These are phyloP conservation scores for Penicillium sp. DNA, from an alignment of 2,329 filamentous ascomycete genomes.

Conservation along the genomic window DNA sequence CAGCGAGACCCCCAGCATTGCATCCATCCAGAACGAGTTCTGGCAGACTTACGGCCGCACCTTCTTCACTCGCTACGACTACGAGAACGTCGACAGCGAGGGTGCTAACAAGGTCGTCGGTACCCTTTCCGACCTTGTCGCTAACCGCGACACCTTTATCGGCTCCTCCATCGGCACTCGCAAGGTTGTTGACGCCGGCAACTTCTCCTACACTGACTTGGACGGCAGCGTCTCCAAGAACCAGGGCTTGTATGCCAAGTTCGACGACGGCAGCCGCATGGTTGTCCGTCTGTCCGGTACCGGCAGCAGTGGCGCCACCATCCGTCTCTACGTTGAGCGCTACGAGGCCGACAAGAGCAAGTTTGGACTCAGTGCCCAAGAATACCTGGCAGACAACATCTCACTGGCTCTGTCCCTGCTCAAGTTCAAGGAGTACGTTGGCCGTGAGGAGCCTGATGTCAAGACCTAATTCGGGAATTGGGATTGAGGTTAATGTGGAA, in stretches of 20 bases:
- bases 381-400: slow-evolving; percentile 90
- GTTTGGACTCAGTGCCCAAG: slow-evolving; percentile 82
- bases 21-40: slow-evolving; percentile 95
- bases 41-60: slow-evolving; percentile 95
- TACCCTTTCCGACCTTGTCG: slow-evolving; percentile 76
- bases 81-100: slow-evolving; percentile 89
- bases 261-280: slow-evolving; percentile 91
- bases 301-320: slow-evolving; percentile 91
- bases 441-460: slow-evolving; percentile 90
- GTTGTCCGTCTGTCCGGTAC: slow-evolving; percentile 95
- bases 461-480: slow-evolving; percentile 68
- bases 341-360: slow-evolving; percentile 79
- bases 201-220: slow-evolving; percentile 99
- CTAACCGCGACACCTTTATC: slow-evolving; percentile 71
- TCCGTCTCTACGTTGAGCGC: slow-evolving; percentile 96
- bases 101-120: slow-evolving; percentile 88
- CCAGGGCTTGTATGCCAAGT: slow-evolving; percentile 93
- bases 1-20: slow-evolving; percentile 83
- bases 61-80: slow-evolving; percentile 99
- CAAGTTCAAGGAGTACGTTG: slow-evolving; percentile 91
- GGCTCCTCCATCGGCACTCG: slow-evolving; percentile 80
- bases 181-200: slow-evolving; percentile 85
- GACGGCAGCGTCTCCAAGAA: slow-evolving; percentile 94
- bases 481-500: slow-evolving; percentile 13
- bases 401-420: slow-evolving; percentile 80